Evolutionary conservation across 2,329 filamentous ascomycete species (phyloP), one percentile per base, ranked within the genome.

Genomic region (Penicillium corylophilum): DNA sequence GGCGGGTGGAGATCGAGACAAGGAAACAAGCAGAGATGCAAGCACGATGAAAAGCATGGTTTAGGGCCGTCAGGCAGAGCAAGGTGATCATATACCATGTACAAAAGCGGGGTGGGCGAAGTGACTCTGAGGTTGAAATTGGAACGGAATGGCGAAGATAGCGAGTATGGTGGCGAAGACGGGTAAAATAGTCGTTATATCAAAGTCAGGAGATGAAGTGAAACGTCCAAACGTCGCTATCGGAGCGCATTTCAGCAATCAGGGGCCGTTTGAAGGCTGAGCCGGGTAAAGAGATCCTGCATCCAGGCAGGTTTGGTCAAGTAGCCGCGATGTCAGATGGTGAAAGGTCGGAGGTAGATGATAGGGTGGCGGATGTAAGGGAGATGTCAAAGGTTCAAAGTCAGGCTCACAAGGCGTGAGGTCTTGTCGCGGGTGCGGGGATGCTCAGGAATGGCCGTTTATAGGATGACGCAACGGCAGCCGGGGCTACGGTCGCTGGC

Each of bases 391-490:
- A 20, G 18, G 18, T 18, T 38, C 35, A 10, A 38, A 12, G 35
- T 22, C 16, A 38, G 33, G 33, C n/a, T 36, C 16, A 9, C 18
- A 38, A 38, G 16, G 9, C 35, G 35, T 26, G 22, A 26, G 22
- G 20, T 31, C 22, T 20, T 26, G 20, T 23, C 35, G 16, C 35
- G 35, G 18, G 18, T 38, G 9, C 35, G 20, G 9, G 35, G 12
- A 5, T 36, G 9, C 33, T 36, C 18, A 4, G n/a, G n/a, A 9
- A 3, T 15, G 51, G 10, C 33, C 24, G n/a, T 40, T 64, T 57
- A 86, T 69, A 86, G 72, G 54, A 88, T 83, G 47, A 86, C 76
- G 67, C 85, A 88, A 56, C 84, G 79, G 67, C 85, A 88, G 16
- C 83, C 79, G 33, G 83, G 79, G 48, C 77, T 80, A 57, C 77